Base-by-base conservation (phyloP, 2,329 filamentous ascomycete genomes). In the Annulohypoxylon truncatum region DNA sequence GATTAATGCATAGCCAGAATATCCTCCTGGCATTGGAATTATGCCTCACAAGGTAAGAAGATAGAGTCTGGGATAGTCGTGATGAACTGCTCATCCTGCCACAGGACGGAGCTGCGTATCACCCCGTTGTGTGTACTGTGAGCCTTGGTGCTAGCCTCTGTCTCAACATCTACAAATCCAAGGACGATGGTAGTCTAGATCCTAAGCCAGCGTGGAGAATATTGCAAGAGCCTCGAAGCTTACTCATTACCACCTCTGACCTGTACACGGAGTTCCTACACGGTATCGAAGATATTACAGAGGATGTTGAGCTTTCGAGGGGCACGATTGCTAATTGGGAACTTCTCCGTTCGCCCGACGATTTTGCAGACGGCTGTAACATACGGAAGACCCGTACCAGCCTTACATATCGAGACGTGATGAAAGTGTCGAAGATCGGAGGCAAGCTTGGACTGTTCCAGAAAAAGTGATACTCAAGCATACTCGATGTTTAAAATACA, bases 71-170 rank as follows among this genome's bases (percentile, higher is more conserved):
- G 51, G 29, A 48, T 42, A 60, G 50, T 46, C 40, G 13, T 65
- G 52, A 48, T 57, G 53, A 44, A 67, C 65, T 33, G 64, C 76
- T 78, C 67, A 78, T 74, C 40, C 24, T 29, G 40, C 50, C 28
- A 54, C 69, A 77, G 83, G 95, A 99, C 77, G 96, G 95, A 1
- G 82, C 87, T 7, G 93, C 95, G 8, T 99, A 99, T 77, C 87
- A 92, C 75, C 92, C 92, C 1, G 89, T 96, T 12, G 95, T 97
- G 10, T 96, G 93, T 69, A 98, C 96, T 1, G 90, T 98, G 68
- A 97, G 93, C 79, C 81, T 99, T 6, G 93, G 93, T 0, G 88
- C 88, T 8, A 88, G 88, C 50, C 82, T 97, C 7, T 93, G 95
- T 62, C 83, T 98, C 54, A 90, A 97, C 72, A 82, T 98, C 12